phyloP scores from a whole-genome alignment of 106 monocot species.

The Gastrodia elata region DNA sequence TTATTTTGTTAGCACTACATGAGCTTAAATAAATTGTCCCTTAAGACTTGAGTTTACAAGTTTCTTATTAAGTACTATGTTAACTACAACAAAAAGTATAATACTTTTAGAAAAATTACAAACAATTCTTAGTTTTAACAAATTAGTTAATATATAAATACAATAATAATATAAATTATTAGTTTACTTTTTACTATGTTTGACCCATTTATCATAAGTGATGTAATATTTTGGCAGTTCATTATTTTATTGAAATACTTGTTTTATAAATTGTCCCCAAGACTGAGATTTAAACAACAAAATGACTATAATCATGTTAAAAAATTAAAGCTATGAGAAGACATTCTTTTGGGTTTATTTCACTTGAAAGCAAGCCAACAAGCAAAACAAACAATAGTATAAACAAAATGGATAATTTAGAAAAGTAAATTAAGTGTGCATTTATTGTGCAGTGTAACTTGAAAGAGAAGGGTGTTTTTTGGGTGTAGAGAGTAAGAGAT shows the following conservation, averaged over 20 bases:
- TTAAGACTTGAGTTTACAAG: too few species aligned
- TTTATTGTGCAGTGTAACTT: background rate
- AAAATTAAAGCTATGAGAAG: background rate
- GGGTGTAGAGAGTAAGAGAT: too few species aligned
- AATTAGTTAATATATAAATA: background rate
- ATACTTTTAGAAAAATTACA: too few species aligned
- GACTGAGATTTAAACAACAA: background rate
- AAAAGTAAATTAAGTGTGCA: background rate
- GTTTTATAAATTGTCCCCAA: background rate
- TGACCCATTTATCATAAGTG: background rate
- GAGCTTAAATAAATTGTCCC: background rate
- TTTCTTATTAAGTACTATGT: background rate
- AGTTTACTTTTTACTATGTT: background rate
- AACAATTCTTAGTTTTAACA: too few species aligned
- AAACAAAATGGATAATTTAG: background rate
- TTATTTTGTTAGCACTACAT: background rate
- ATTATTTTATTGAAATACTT: background rate
- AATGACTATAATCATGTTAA: background rate
- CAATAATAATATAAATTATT: background rate
- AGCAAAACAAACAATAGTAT: background rate
- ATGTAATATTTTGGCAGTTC: background rate
- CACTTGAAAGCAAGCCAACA: background rate
- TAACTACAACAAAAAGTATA: background rate
- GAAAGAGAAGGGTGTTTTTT: background rate
- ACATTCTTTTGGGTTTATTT: background rate